A percentile compares a stretch with the other conserved stretches of the same genome.
Evolutionary conservation across 805 yeast species (phyloP).

Genomic region (Wickerhamomyces queroliae): DNA sequence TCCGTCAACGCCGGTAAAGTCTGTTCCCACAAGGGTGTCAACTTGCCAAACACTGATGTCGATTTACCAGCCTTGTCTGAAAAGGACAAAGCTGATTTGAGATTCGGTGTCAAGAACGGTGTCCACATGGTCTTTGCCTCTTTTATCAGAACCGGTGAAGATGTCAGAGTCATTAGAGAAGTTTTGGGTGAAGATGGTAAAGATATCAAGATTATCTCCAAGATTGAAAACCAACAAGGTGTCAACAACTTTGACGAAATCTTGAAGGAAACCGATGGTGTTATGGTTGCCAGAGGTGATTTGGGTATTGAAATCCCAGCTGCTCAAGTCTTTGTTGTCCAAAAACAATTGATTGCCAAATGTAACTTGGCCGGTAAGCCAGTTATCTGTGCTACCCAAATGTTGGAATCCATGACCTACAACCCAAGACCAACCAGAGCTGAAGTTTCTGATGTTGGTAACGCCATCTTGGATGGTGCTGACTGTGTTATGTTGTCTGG

Average conservation of each 20-base stretch:
- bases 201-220: slow-evolving; percentile 92
- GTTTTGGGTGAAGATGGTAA: slow-evolving; percentile 97
- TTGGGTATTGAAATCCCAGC: slow-evolving; percentile 99
- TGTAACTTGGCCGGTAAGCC: slow-evolving; percentile 99
- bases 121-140: slow-evolving; percentile 99
- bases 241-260: slow-evolving; percentile 99
- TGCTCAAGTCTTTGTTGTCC: slow-evolving; percentile 96
- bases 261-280: slow-evolving; percentile 93
- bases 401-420: slow-evolving; percentile 99
- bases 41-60: slow-evolving; percentile 97
- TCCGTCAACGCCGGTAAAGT: slow-evolving; percentile 94
- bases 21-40: slow-evolving; percentile 98
- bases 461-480: slow-evolving; percentile 98
- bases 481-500: slow-evolving; percentile 99
- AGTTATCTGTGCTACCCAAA: slow-evolving; percentile 98
- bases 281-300: slow-evolving; percentile 99
- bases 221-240: slow-evolving; percentile 99
- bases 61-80: slow-evolving; percentile 97
- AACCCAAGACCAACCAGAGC: slow-evolving; percentile 99
- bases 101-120: slow-evolving; percentile 94
- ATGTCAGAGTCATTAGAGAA: slow-evolving; percentile 83
- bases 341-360: slow-evolving; percentile 98
- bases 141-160: slow-evolving; percentile 92
- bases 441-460: slow-evolving; percentile 98
- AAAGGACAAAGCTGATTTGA: slow-evolving; percentile 89